phyloP scores from a whole-genome alignment of 352 stramenopile species.

The Phytophthora meadii region DNA sequence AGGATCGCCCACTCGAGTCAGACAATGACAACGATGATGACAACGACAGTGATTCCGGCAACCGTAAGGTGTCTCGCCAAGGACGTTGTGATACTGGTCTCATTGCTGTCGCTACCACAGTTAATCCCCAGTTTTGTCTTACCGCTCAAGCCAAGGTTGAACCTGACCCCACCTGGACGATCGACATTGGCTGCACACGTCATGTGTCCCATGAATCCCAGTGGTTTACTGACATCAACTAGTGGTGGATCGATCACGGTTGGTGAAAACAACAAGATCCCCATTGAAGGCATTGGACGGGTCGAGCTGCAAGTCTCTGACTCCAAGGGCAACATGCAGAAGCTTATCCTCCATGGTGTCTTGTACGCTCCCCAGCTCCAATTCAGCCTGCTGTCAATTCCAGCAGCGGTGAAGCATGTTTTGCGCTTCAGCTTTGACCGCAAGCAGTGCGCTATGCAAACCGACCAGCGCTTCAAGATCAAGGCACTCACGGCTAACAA shows the following conservation, averaged over 20 bases:
- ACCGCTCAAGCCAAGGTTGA: not conserved
- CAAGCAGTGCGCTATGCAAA: constrained; percentile 5
- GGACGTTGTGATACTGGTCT: not conserved
- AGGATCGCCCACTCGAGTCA: too few relatives aligned
- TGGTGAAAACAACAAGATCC: constrained; percentile 12
- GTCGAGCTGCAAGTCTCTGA: not conserved
- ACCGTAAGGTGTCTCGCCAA: constrained; percentile 7
- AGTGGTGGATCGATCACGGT: constrained; percentile 22
- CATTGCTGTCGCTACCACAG: constrained; percentile 8
- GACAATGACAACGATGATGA: not conserved
- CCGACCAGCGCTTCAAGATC: constrained; percentile 19
- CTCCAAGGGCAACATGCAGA: constrained; percentile 24
- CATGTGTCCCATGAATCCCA: constrained; percentile 20
- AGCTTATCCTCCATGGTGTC: not conserved
- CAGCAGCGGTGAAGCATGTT: too few relatives aligned
- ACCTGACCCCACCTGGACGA: not conserved
- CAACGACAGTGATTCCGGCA: not conserved
- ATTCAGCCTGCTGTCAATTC: not conserved
- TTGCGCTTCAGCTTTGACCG: too few relatives aligned
- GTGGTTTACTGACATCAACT: constrained; percentile 11
- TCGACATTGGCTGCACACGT: constrained; percentile 18
- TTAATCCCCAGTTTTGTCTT: not conserved
- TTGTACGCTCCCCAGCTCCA: too few relatives aligned
- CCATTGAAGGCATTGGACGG: constrained; percentile 15
- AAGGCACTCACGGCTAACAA: too few relatives aligned